These are phyloP conservation scores for Lycium barbarum DNA, from an alignment of 257 asterid species.

Conservation along the genomic window DNA sequence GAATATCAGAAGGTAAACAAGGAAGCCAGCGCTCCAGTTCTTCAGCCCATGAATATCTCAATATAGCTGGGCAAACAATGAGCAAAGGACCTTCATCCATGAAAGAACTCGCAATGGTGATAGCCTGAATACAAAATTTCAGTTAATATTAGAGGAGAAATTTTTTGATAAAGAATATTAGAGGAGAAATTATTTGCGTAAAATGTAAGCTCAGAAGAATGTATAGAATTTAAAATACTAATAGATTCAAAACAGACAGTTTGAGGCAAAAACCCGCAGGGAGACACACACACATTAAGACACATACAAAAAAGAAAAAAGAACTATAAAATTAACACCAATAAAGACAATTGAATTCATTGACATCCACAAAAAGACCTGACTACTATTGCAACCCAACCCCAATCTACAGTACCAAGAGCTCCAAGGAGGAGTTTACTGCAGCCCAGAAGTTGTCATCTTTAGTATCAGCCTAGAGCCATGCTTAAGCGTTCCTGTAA, in stretches of 20 bases:
- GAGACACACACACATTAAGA: neutral
- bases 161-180: neutral
- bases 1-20: conserved; percentile 90
- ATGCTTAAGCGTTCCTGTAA: neutral
- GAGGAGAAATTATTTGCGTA: neutral
- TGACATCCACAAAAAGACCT: neutral
- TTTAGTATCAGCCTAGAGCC: conserved; percentile 14
- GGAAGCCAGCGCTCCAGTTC: conserved; percentile 97
- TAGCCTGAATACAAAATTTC: conserved; percentile 66
- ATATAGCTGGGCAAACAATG: conserved; percentile 95
- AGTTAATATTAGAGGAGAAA: neutral
- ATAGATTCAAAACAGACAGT: neutral
- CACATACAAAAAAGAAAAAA: neutral
- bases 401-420: neutral
- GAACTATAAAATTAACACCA: neutral
- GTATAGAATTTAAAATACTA: neutral
- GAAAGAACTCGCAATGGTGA: conserved; percentile 87
- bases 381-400: neutral
- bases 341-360: neutral
- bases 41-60: conserved; percentile 93
- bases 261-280: neutral
- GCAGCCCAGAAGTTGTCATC: neutral
- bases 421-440: neutral
- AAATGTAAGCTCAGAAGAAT: conserved; percentile 10
- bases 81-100: conserved; percentile 85